A percentile compares a stretch with the other conserved stretches of the same genome.
Evolutionary conservation across 371 early-diverging fungal species (phyloP).

Genomic region (Mortierella sp.): DNA sequence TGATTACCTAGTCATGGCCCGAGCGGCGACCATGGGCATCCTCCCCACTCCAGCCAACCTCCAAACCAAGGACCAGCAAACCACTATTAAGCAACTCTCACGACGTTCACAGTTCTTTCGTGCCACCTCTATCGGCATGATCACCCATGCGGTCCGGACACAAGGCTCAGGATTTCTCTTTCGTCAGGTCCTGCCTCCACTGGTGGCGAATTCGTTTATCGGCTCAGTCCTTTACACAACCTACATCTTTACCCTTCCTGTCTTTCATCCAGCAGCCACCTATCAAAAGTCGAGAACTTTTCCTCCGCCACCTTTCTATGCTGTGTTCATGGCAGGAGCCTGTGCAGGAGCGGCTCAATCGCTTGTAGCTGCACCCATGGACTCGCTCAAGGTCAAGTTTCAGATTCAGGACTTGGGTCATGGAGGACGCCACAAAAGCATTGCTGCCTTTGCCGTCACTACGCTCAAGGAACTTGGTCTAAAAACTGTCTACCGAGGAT

Average conservation of each 20-base stretch:
- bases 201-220: conserved; percentile 77
- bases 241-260: conserved; percentile 65
- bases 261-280: conserved; percentile 67
- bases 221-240: conserved; percentile 76
- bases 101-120: conserved; percentile 59
- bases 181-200: conserved; percentile 77
- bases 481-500: conserved; percentile 76
- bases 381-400: conserved; percentile 78
- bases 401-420: conserved; percentile 75
- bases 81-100: conserved; percentile 11
- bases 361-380: conserved; percentile 78
- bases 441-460: conserved; percentile 72
- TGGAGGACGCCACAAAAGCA: conserved; percentile 77
- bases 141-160: conserved; percentile 69
- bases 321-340: conserved; percentile 74
- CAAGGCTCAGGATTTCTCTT: conserved; percentile 72
- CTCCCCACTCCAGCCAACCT: conserved; percentile 60
- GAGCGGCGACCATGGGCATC: conserved; percentile 62
- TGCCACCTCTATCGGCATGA: conserved; percentile 80
- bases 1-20: conserved; percentile 82
- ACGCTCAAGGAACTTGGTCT: conserved; percentile 72
- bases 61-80: conserved; percentile 7
- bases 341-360: conserved; percentile 81
- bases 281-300: conserved; percentile 66
- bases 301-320: conserved; percentile 67